phyloP scores from a whole-genome alignment of 768 basidiomycete species.

The Leucosporidium yakuticum region DNA sequence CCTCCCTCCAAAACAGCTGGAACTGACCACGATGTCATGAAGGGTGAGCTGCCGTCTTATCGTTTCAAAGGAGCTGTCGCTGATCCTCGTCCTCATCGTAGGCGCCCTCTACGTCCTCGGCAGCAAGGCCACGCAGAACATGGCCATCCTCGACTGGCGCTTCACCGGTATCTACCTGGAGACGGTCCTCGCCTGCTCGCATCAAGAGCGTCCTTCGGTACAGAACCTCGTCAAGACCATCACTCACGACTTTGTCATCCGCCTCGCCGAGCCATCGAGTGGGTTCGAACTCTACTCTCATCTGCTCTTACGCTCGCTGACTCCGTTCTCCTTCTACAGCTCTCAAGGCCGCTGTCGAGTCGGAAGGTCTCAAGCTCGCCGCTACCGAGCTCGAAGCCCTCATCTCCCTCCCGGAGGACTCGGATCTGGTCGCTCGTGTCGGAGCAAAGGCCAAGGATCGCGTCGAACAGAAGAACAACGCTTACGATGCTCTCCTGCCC shows the following conservation, averaged over 20 bases:
- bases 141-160: conserved; percentile 54
- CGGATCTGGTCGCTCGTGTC: conserved; percentile 11
- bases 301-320: neutral
- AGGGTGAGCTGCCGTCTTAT: conserved; percentile 49
- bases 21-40: conserved; percentile 81
- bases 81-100: neutral
- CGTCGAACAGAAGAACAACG: conserved; percentile 30
- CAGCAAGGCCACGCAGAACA: conserved; percentile 39
- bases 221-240: conserved; percentile 64
- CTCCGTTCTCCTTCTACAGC: neutral
- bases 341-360: conserved; percentile 22
- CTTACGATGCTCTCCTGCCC: conserved; percentile 38
- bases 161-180: conserved; percentile 56
- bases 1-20: conserved; percentile 53
- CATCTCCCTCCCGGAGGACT: conserved; percentile 18
- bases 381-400: conserved; percentile 13
- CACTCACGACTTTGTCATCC: conserved; percentile 43
- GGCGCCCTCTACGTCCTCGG: conserved; percentile 45
- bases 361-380: conserved; percentile 5
- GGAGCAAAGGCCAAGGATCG: conserved; percentile 18
- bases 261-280: conserved; percentile 34
- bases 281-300: neutral
- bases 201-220: conserved; percentile 76
- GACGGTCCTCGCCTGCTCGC: conserved; percentile 64
- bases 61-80: neutral